Percentiles rank a stretch among this genome's conserved stretches.
Conservation (phyloP, 768 basidiomycete species). For the Tricholoma terreum region DNA sequence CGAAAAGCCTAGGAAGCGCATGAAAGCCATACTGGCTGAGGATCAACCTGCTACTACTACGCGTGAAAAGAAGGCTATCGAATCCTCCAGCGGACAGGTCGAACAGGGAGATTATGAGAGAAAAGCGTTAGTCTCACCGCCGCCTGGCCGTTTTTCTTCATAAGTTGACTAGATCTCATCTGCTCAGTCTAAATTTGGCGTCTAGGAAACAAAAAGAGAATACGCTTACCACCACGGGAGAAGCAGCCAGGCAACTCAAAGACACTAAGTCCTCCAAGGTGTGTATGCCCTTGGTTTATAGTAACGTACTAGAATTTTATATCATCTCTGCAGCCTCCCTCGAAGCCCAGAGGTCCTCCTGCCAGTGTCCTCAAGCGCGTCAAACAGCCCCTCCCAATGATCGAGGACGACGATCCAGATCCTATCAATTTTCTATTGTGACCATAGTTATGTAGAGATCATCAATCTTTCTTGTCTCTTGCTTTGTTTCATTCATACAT, state of each 20-base stretch:
- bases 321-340: background rate
- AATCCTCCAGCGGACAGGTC: background rate
- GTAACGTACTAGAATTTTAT: background rate
- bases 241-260: background rate
- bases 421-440: slow-evolving; percentile 22
- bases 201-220: slow-evolving; percentile 38
- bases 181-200: slow-evolving; percentile 2
- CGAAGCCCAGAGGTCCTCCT: slow-evolving; percentile 10
- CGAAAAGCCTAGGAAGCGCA: background rate
- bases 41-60: background rate
- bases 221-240: background rate
- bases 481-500: background rate
- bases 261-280: background rate
- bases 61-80: background rate
- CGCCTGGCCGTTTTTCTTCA: background rate
- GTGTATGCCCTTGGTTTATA: background rate
- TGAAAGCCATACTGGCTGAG: background rate
- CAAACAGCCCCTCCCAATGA: slow-evolving; percentile 15
- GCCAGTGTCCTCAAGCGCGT: slow-evolving; percentile 21
- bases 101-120: background rate
- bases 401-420: slow-evolving; percentile 23
- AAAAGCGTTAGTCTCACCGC: background rate
- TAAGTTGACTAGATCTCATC: background rate
- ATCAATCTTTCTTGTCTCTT: background rate
- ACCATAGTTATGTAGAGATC: background rate